Conservation (phyloP, 805 yeast genomes). For the Teunomyces barrocoloradensis region DNA sequence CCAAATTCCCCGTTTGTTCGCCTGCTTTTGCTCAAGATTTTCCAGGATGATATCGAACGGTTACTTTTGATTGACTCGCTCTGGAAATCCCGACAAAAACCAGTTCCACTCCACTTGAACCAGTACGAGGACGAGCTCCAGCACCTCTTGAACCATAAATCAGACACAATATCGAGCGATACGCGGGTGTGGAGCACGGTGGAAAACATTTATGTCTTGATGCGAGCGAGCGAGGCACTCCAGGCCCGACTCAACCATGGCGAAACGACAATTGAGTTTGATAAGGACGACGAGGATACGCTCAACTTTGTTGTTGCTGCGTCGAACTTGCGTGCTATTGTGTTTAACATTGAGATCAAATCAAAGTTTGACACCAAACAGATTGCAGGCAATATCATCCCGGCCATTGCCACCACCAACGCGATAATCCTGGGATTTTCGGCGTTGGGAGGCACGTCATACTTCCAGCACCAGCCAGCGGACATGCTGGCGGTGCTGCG, state of each 20-base stretch:
- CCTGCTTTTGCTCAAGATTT: conserved; percentile 59
- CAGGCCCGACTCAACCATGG: conserved; percentile 44
- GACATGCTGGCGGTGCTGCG: not conserved
- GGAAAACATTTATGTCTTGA: conserved; percentile 63
- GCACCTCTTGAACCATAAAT: conserved; percentile 8
- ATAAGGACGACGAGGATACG: conserved; percentile 93
- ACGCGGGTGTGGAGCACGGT: conserved; percentile 58
- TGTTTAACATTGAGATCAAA: conserved; percentile 68
- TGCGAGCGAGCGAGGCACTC: conserved; percentile 46
- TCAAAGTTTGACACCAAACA: conserved; percentile 86
- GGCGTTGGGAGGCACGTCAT: conserved; percentile 65
- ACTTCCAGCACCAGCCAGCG: conserved; percentile 26
- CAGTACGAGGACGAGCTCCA: conserved; percentile 13
- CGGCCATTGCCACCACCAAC: conserved; percentile 97
- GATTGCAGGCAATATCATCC: conserved; percentile 96
- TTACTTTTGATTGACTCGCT: conserved; percentile 66
- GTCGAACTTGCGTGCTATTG: conserved; percentile 69
- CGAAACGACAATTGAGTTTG: conserved; percentile 59
- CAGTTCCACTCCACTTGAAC: conserved; percentile 54
- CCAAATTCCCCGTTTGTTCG: conserved; percentile 18
- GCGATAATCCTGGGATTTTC: conserved; percentile 93
- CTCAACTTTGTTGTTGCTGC: conserved; percentile 84
- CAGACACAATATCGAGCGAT: conserved; percentile 13
- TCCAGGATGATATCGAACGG: conserved; percentile 73
- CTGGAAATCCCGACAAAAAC: conserved; percentile 73